phyloP scores from a whole-genome alignment of 176 grass and related monocot genomes.

The Eleusine coracana region DNA sequence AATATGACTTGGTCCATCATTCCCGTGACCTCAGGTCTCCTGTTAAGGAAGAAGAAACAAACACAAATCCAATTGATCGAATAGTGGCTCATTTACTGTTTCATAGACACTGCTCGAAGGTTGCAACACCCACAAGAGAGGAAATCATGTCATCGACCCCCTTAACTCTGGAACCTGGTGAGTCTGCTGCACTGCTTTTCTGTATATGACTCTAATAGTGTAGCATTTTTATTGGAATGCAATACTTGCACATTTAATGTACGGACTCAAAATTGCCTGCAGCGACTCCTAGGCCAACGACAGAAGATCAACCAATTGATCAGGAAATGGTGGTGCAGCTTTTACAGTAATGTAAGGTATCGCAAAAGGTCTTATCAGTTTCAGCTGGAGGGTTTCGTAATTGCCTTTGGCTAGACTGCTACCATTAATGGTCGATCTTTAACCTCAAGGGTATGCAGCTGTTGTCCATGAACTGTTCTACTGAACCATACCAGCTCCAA shows the following conservation, averaged over 20 bases:
- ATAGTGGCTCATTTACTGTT: conserved; percentile 74
- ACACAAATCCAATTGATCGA: conserved; percentile 74
- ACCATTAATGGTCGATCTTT: conserved; percentile 20
- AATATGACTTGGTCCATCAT: conserved; percentile 21
- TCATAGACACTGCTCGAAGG: conserved; percentile 50
- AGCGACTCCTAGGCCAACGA: conserved; percentile 4
- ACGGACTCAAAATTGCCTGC: conserved; percentile 47
- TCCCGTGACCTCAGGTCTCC: conserved; percentile 42
- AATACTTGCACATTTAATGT: conserved; percentile 21
- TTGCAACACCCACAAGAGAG: conserved; percentile 46
- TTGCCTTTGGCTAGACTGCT: conserved; percentile 11
- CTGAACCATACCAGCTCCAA: neutral
- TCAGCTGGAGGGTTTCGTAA: neutral
- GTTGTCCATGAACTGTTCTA: conserved; percentile 16
- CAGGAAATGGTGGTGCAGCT: conserved; percentile 40
- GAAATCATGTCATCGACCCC: conserved; percentile 48
- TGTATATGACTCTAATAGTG: conserved; percentile 7
- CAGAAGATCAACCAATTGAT: conserved; percentile 30
- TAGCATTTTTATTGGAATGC: neutral
- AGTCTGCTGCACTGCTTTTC: neutral
- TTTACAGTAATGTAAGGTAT: conserved; percentile 45
- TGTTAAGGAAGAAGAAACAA: conserved; percentile 53
- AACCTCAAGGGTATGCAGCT: conserved; percentile 11
- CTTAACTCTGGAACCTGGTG: conserved; percentile 46
- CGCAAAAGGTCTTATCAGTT: conserved; percentile 25